phyloP scores from a whole-genome alignment of 805 yeast genomes.

The Kurtzmaniella cleridarum region DNA sequence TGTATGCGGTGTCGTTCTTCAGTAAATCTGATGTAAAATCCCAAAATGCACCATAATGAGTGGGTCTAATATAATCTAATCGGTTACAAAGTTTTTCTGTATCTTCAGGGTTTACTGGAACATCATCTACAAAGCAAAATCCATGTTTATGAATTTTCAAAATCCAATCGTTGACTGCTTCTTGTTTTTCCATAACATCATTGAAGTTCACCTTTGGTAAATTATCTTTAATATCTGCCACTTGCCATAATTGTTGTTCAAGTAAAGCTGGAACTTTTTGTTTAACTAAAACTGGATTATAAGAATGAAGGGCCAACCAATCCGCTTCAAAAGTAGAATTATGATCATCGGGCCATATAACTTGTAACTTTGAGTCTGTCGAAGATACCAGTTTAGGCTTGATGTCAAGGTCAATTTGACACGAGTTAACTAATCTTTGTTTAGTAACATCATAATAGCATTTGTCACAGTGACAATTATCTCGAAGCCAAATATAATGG shows the following conservation, averaged over 20 bases:
- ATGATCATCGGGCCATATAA: constrained; percentile 26
- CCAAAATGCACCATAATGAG: constrained; percentile 81
- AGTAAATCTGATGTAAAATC: constrained; percentile 67
- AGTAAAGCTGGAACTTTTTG: constrained; percentile 18
- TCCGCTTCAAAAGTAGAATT: constrained; percentile 26
- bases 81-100: constrained; percentile 54
- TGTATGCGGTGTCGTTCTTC: constrained; percentile 67
- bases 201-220: constrained; percentile 47
- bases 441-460: constrained; percentile 54
- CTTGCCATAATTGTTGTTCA: constrained; percentile 40
- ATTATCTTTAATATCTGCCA: constrained; percentile 28
- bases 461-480: constrained; percentile 52
- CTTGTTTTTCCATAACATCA: constrained; percentile 39
- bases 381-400: constrained; percentile 11
- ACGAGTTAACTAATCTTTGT: constrained; percentile 55
- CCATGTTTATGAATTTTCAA: constrained; percentile 51
- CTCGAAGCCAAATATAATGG: constrained; percentile 60
- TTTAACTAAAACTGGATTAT: constrained; percentile 38
- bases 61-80: constrained; percentile 56
- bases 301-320: constrained; percentile 48
- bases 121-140: constrained; percentile 55
- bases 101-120: constrained; percentile 54
- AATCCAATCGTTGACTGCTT: constrained; percentile 52
- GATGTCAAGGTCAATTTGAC: constrained; percentile 31
- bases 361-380: constrained; percentile 2